phyloP scores from a whole-genome alignment of 345 rosid species.

The Hirschfeldia incana region DNA sequence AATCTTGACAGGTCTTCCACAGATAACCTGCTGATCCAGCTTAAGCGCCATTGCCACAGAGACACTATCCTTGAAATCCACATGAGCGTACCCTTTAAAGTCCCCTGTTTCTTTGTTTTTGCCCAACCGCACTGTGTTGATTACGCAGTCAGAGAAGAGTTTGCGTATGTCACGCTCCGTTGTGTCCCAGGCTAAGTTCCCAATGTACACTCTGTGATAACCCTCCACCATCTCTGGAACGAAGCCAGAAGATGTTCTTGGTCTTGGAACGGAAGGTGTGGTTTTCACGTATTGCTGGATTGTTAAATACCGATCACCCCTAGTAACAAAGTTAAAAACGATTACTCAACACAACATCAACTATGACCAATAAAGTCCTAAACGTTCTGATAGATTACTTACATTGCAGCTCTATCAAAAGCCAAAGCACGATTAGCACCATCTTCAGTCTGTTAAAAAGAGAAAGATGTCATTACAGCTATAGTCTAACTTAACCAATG shows the following conservation, averaged over 20 bases:
- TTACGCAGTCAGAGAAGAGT: slow-evolving; percentile 72
- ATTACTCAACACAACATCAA: slow-evolving; percentile 1
- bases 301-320: slow-evolving; percentile 88
- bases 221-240: slow-evolving; percentile 70
- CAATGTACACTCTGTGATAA: slow-evolving; percentile 81
- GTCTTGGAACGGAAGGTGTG: slow-evolving; percentile 38
- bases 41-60: slow-evolving; percentile 69
- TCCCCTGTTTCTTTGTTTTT: slow-evolving; percentile 79
- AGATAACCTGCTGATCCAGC: slow-evolving; percentile 69
- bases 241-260: slow-evolving; percentile 49
- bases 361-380: not conserved
- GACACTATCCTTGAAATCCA: slow-evolving; percentile 68
- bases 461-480: slow-evolving; percentile 5
- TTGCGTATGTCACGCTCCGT: slow-evolving; percentile 69
- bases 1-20: slow-evolving; percentile 83
- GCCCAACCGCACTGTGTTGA: slow-evolving; percentile 73
- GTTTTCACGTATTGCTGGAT: slow-evolving; percentile 67
- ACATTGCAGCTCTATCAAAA: slow-evolving; percentile 81
- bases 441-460: slow-evolving; percentile 59
- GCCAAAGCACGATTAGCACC: slow-evolving; percentile 78
- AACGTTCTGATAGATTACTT: slow-evolving; percentile 38
- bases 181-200: slow-evolving; percentile 87
- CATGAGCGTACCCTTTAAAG: slow-evolving; percentile 84
- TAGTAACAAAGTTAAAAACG: slow-evolving; percentile 35
- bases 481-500: not conserved